These are phyloP conservation scores for Ophiostoma tasmaniense DNA, from an alignment of 2,329 filamentous ascomycete species.

Conservation along the genomic window DNA sequence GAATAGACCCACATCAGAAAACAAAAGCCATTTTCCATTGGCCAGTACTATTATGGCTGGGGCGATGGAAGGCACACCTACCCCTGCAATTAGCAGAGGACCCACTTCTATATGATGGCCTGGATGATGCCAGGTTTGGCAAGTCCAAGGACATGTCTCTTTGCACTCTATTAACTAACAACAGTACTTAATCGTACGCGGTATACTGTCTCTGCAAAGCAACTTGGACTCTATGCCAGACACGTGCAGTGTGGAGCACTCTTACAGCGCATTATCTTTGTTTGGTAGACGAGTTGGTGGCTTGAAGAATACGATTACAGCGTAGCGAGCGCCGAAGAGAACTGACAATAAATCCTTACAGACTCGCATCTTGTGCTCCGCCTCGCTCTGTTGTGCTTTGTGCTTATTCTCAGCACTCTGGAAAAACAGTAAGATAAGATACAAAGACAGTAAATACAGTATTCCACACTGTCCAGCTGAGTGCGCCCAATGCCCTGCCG, in stretches of 20 bases:
- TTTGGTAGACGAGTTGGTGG: background rate
- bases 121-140: background rate
- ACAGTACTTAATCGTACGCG: background rate
- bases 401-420: background rate
- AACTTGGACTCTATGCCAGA: background rate
- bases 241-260: background rate
- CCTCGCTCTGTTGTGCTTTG: background rate
- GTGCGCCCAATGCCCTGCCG: background rate
- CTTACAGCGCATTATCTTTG: background rate
- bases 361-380: background rate
- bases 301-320: background rate
- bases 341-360: background rate
- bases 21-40: background rate
- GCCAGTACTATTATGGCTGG: background rate
- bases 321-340: background rate
- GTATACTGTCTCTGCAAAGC: background rate
- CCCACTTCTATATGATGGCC: background rate
- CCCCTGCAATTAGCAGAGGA: background rate
- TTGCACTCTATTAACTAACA: too few relatives aligned
- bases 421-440: too few relatives aligned
- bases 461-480: background rate
- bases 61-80: background rate
- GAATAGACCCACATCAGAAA: background rate
- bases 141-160: background rate
- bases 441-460: background rate